A percentile compares a stretch with the other conserved stretches of the same genome.
These are phyloP conservation scores for Carex pumila DNA, from an alignment of 176 grass and related monocot genomes.

Conservation along the genomic window DNA sequence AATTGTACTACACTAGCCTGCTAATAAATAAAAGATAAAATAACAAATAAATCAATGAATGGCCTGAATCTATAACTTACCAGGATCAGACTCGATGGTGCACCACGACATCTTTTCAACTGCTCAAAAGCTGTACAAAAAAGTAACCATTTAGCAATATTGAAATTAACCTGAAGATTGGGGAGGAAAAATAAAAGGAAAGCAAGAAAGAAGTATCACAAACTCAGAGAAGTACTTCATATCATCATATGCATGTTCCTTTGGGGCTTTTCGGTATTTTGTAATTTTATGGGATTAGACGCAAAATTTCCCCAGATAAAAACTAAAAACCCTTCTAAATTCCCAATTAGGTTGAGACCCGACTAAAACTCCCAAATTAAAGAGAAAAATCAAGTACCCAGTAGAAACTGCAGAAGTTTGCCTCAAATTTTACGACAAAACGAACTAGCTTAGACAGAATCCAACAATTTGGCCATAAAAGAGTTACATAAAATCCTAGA, in stretches of 20 bases:
- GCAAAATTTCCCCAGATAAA: background rate
- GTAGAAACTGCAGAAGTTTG: too few species aligned
- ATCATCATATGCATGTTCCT: background rate
- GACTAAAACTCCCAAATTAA: background rate
- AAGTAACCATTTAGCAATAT: background rate
- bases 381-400: background rate
- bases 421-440: too few species aligned
- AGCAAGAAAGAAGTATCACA: background rate
- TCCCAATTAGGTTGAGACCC: background rate
- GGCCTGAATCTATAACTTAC: constrained; percentile 20
- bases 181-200: background rate
- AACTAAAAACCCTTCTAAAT: too few species aligned
- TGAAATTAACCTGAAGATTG: background rate
- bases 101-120: constrained; percentile 76
- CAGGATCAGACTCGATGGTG: constrained; percentile 92
- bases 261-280: too few species aligned
- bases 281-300: background rate
- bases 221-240: background rate
- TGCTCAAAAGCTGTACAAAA: background rate
- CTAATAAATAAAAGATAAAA: background rate
- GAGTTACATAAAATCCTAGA: background rate
- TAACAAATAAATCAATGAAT: background rate
- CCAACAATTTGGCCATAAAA: background rate
- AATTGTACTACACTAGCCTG: background rate
- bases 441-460: background rate